A percentile compares a stretch with the other conserved stretches of the same genome.
Evolutionary conservation across 176 grass and related monocot species (phyloP).

Genomic region (Oryza longistaminata): DNA sequence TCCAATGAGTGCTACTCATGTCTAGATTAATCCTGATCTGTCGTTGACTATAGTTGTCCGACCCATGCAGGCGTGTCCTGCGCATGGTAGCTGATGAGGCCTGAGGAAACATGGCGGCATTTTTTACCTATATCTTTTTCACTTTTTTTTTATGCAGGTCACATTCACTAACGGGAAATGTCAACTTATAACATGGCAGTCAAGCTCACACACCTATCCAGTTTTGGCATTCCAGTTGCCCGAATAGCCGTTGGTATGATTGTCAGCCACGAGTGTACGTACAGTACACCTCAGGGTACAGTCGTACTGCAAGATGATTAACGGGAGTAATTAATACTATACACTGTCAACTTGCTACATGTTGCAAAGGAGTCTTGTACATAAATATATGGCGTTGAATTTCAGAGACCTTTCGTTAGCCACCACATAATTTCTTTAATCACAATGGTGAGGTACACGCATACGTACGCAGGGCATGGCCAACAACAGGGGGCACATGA

Average conservation of each 20-base stretch:
- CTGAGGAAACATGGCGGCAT: neutral
- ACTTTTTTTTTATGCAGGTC: neutral
- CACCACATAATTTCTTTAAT: neutral
- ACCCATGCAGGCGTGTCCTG: slow-evolving; percentile 15
- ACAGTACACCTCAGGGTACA: neutral
- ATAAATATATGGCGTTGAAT: neutral
- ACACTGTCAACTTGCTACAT: neutral
- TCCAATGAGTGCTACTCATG: neutral
- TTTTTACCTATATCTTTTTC: neutral
- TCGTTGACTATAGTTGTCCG: neutral
- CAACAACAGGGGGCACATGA: neutral
- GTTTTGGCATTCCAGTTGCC: neutral
- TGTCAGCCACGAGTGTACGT: neutral
- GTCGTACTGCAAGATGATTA: neutral
- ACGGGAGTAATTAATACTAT: neutral
- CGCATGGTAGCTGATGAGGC: neutral
- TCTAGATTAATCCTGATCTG: neutral
- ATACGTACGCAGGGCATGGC: neutral
- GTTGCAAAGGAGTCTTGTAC: neutral
- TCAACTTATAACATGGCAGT: slow-evolving; percentile 24
- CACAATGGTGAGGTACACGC: neutral
- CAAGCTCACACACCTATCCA: neutral
- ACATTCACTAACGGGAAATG: neutral
- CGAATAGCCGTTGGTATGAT: neutral
- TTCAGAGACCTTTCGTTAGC: neutral